A percentile compares a stretch with the other conserved stretches of the same genome.
Evolutionary conservation across 805 yeast genomes (phyloP).

Genomic region (Barnettozyma vustinii): DNA sequence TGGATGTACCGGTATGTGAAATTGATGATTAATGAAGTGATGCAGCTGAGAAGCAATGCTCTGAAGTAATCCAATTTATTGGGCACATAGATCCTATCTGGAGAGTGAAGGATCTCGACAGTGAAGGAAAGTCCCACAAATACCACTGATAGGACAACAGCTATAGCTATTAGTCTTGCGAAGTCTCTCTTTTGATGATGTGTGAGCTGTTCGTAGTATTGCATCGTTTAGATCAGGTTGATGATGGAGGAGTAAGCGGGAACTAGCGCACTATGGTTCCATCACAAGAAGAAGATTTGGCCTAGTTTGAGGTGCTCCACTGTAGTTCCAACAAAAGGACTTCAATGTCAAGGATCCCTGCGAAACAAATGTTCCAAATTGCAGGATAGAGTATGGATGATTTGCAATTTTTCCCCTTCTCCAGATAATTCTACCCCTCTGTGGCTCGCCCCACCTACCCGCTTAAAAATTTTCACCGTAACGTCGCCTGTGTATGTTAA

Average conservation of each 20-base stretch:
- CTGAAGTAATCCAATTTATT: slow-evolving; percentile 34
- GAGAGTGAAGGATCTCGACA: slow-evolving; percentile 11
- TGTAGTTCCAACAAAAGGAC: background rate
- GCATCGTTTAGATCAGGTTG: background rate
- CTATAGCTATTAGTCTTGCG: background rate
- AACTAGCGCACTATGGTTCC: background rate
- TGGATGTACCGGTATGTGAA: slow-evolving; percentile 24
- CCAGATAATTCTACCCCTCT: background rate
- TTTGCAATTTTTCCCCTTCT: background rate
- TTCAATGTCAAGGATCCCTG: background rate
- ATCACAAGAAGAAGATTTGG: background rate
- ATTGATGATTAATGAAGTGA: slow-evolving; percentile 30
- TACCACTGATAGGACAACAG: background rate
- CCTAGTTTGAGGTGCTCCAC: background rate
- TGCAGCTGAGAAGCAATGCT: slow-evolving; percentile 30
- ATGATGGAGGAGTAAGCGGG: background rate
- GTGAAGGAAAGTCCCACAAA: background rate
- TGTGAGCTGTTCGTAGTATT: background rate
- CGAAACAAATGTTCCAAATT: background rate
- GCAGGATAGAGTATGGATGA: background rate
- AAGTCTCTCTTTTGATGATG: slow-evolving; percentile 1
- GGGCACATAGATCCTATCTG: slow-evolving; percentile 28
- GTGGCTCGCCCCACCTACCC: too few species aligned
- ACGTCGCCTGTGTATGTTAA: too few species aligned
- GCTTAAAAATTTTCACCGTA: too few species aligned